A percentile compares a stretch with the other conserved stretches of the same genome.
phyloP scores from a whole-genome alignment of 1,284 basidiomycete species.

The Cryptococcus sp. region DNA sequence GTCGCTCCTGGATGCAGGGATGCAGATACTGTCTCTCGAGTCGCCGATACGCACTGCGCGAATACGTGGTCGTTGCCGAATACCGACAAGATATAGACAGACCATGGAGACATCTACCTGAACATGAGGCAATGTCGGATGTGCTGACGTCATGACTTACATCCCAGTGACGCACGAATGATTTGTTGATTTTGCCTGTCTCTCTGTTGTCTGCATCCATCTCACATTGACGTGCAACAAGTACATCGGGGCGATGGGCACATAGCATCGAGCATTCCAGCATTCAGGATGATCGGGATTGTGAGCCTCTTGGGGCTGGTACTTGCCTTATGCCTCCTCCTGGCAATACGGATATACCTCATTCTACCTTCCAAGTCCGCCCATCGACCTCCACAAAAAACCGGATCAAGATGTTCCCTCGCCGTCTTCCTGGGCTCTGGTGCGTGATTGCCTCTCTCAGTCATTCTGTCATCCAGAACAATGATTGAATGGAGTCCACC shows the following conservation, averaged over 20 bases:
- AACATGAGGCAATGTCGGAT: background rate
- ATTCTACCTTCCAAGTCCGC: conserved; percentile 23
- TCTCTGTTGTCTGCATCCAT: no score
- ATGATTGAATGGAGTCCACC: background rate
- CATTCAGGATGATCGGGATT: no score
- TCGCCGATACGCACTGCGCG: no score
- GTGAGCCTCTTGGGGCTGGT: background rate
- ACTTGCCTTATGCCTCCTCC: conserved; percentile 6
- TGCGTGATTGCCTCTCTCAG: conserved; percentile 30
- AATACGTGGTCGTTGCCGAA: no score
- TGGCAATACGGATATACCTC: conserved; percentile 28
- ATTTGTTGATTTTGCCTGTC: no score
- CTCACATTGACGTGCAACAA: no score
- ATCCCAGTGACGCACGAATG: no score
- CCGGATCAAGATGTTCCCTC: conserved; percentile 48
- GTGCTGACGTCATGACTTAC: conserved; percentile 5
- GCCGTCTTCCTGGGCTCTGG: conserved; percentile 66
- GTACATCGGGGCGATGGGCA: no score
- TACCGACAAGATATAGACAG: no score
- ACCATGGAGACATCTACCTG: background rate
- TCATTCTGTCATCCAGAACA: background rate
- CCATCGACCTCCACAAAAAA: background rate
- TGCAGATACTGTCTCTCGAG: no score
- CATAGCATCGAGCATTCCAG: no score
- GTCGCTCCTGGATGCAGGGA: no score